phyloP scores from a whole-genome alignment of 768 basidiomycete species.

The Imleria badia region DNA sequence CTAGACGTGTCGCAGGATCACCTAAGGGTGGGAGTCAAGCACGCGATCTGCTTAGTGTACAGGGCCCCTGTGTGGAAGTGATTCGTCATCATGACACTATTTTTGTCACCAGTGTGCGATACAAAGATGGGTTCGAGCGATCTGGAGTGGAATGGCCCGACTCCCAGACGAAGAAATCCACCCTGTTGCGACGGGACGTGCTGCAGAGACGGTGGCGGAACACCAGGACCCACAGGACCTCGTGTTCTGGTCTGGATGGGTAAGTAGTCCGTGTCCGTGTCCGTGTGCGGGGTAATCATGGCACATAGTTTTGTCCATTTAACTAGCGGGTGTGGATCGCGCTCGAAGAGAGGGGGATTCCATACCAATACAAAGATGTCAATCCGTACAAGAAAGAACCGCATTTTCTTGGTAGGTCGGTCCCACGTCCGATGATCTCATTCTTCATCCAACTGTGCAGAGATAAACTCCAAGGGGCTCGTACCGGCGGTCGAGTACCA shows the following conservation, averaged over 20 bases:
- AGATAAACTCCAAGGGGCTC: conserved; percentile 68
- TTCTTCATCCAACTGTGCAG: not conserved
- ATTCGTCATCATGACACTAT: no score
- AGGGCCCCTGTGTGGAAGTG: no score
- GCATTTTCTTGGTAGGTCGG: conserved; percentile 47
- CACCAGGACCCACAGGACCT: conserved; percentile 55
- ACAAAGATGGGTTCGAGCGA: no score
- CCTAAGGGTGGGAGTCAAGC: no score
- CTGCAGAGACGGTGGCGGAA: conserved; percentile 48
- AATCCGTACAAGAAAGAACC: conserved; percentile 71
- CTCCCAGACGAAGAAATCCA: conserved; percentile 53
- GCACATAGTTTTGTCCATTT: conserved; percentile 50
- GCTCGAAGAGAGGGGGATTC: conserved; percentile 63
- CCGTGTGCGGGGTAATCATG: conserved; percentile 5
- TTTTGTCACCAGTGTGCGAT: no score
- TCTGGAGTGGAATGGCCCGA: conserved; percentile 27
- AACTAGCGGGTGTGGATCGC: conserved; percentile 65
- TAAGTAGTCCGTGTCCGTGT: conserved; percentile 11
- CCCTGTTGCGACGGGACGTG: conserved; percentile 57
- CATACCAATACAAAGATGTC: conserved; percentile 66
- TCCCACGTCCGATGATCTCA: not conserved
- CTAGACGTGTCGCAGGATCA: no score
- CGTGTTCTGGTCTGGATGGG: conserved; percentile 62
- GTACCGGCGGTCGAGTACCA: conserved; percentile 58
- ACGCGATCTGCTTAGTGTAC: no score